Conservation (phyloP, 345 rosid species). For the Iberis pinnata region DNA sequence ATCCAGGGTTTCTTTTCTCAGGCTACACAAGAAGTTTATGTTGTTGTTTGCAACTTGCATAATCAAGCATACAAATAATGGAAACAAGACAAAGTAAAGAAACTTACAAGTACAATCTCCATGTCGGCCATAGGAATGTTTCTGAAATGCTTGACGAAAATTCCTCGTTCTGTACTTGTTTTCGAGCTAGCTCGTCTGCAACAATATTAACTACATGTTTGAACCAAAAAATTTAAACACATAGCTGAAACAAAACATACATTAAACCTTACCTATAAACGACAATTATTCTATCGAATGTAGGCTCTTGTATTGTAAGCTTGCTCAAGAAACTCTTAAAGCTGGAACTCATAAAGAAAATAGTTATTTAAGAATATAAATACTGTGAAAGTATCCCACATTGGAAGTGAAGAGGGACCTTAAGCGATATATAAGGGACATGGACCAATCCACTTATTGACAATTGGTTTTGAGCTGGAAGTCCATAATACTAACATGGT, state of each 20-base stretch:
- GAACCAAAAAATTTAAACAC: slow-evolving; percentile 3
- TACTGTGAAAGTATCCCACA: too few relatives aligned
- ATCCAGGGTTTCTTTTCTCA: slow-evolving; percentile 92
- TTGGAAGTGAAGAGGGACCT: too few relatives aligned
- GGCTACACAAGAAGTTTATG: slow-evolving; percentile 48
- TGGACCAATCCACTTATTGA: too few relatives aligned
- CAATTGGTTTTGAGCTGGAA: too few relatives aligned
- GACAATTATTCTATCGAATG: slow-evolving; percentile 91
- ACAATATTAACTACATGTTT: slow-evolving; percentile 18
- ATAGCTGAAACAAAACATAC: slow-evolving; percentile 21
- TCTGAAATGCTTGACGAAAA: slow-evolving; percentile 88
- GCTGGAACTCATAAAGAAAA: slow-evolving; percentile 38
- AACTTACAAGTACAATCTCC: slow-evolving; percentile 95
- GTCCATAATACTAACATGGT: too few relatives aligned
- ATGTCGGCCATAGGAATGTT: slow-evolving; percentile 98
- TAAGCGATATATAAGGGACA: too few relatives aligned
- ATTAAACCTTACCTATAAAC: slow-evolving; percentile 65
- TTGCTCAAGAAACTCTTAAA: slow-evolving; percentile 52
- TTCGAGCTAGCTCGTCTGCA: slow-evolving; percentile 63
- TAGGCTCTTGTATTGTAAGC: slow-evolving; percentile 82
- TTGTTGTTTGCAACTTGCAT: slow-evolving; percentile 7
- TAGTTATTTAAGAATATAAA: not conserved
- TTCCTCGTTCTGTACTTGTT: slow-evolving; percentile 52
- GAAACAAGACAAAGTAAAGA: too few relatives aligned
- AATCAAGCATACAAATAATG: slow-evolving; percentile 8